These are phyloP conservation scores for Torulaspora franciscae DNA, from an alignment of 805 yeast genomes.

Conservation along the genomic window DNA sequence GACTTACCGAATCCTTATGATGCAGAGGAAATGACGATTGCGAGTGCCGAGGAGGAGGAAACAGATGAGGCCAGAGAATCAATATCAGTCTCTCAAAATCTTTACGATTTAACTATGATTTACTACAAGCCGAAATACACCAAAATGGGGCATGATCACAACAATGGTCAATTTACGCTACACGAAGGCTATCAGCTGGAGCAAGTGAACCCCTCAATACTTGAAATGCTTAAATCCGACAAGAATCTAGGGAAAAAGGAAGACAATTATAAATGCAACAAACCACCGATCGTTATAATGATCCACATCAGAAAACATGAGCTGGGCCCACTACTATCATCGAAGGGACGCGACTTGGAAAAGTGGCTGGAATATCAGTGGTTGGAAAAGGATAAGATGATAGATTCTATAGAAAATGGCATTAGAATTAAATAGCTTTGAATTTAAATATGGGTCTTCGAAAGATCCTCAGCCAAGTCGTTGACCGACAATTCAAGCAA, in stretches of 20 bases:
- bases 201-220: slow-evolving; percentile 32
- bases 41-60: slow-evolving; percentile 4
- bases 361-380: slow-evolving; percentile 74
- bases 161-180: slow-evolving; percentile 16
- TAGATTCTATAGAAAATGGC: slow-evolving; percentile 39
- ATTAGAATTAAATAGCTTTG: slow-evolving; percentile 20
- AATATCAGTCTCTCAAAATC: slow-evolving; percentile 12
- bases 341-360: slow-evolving; percentile 52
- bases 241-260: slow-evolving; percentile 3
- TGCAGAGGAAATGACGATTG: slow-evolving; percentile 5
- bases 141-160: slow-evolving; percentile 23
- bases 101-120: slow-evolving; percentile 37
- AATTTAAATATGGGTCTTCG: slow-evolving; percentile 45
- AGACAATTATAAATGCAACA: slow-evolving; percentile 1
- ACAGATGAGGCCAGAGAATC: neutral
- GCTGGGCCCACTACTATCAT: slow-evolving; percentile 45
- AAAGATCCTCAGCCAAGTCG: slow-evolving; percentile 54
- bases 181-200: slow-evolving; percentile 29
- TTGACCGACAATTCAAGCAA: slow-evolving; percentile 37
- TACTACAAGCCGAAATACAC: slow-evolving; percentile 35
- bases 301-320: slow-evolving; percentile 45
- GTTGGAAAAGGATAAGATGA: slow-evolving; percentile 59
- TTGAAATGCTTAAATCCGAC: slow-evolving; percentile 25
- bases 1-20: slow-evolving; percentile 10
- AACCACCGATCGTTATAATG: slow-evolving; percentile 37